Evolutionary conservation across 306 rosid species (phyloP).

Genomic region (Malus orientalis): DNA sequence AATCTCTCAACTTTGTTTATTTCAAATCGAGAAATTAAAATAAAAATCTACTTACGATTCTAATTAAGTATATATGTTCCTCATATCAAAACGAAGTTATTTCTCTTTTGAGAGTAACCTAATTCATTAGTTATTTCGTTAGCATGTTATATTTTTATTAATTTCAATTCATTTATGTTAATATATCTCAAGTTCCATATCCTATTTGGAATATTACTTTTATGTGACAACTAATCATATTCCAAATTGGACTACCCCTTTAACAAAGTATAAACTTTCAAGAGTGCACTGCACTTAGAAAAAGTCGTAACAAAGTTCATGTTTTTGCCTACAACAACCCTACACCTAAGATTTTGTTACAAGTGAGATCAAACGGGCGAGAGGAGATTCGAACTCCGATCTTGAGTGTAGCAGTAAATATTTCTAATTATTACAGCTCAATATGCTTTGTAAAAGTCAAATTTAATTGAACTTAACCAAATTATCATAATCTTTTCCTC

Average conservation of each 20-base stretch:
- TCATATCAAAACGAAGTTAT: neutral
- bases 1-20: too few relatives aligned
- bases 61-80: too few relatives aligned
- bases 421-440: too few relatives aligned
- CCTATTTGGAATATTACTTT: neutral
- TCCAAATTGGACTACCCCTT: neutral
- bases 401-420: too few relatives aligned
- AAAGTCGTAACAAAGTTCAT: neutral
- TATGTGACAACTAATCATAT: neutral
- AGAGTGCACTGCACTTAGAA: neutral
- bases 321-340: neutral
- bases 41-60: neutral
- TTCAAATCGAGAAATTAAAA: too few relatives aligned
- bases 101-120: neutral
- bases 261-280: neutral
- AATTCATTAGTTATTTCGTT: neutral
- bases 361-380: neutral
- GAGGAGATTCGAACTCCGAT: too few relatives aligned
- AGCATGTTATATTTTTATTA: neutral
- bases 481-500: neutral
- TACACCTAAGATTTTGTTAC: neutral
- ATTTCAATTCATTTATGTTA: neutral
- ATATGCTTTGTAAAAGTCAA: rapidly evolving
- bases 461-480: too few relatives aligned
- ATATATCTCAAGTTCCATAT: neutral